Evolutionary conservation across 345 rosid genomes (phyloP).

Genomic region (Excoecaria agallocha): DNA sequence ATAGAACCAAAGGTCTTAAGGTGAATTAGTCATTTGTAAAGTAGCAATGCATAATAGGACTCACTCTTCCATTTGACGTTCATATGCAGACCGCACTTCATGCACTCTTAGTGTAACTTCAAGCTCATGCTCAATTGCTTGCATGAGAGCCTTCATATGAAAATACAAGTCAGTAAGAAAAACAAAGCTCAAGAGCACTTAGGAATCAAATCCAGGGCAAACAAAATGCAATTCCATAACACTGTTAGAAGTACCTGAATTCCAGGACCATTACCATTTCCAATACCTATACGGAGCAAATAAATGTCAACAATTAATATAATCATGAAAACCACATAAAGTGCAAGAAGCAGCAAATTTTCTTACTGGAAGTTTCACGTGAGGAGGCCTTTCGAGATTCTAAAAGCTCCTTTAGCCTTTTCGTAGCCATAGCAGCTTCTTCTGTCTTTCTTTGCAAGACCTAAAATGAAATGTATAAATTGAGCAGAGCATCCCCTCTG

Average conservation of each 20-base stretch:
- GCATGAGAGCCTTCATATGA: constrained; percentile 68
- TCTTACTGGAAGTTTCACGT: constrained; percentile 52
- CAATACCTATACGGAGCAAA: constrained; percentile 40
- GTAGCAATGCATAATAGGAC: constrained; percentile 29
- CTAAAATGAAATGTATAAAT: constrained; percentile 32
- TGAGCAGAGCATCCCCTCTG: constrained; percentile 11
- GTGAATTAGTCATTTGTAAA: not conserved
- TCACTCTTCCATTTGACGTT: constrained; percentile 92
- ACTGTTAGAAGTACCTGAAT: constrained; percentile 58
- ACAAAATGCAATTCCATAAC: constrained; percentile 1
- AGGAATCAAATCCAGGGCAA: not conserved
- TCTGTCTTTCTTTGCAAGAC: constrained; percentile 96
- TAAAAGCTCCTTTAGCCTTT: constrained; percentile 86
- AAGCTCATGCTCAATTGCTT: constrained; percentile 89
- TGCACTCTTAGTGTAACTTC: constrained; percentile 87
- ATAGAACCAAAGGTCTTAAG: not conserved
- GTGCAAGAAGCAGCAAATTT: constrained; percentile 18
- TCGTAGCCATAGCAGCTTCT: constrained; percentile 95
- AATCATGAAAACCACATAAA: constrained; percentile 14
- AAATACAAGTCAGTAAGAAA: constrained; percentile 11
- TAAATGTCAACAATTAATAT: constrained; percentile 15
- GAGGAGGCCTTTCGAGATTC: constrained; percentile 80
- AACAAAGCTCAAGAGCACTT: not conserved
- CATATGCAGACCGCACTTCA: constrained; percentile 92
- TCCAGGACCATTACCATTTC: constrained; percentile 66